Percentiles rank a stretch among this genome's conserved stretches.
Conservation (phyloP, 139 green algal species). For the Chlorella sp. region DNA sequence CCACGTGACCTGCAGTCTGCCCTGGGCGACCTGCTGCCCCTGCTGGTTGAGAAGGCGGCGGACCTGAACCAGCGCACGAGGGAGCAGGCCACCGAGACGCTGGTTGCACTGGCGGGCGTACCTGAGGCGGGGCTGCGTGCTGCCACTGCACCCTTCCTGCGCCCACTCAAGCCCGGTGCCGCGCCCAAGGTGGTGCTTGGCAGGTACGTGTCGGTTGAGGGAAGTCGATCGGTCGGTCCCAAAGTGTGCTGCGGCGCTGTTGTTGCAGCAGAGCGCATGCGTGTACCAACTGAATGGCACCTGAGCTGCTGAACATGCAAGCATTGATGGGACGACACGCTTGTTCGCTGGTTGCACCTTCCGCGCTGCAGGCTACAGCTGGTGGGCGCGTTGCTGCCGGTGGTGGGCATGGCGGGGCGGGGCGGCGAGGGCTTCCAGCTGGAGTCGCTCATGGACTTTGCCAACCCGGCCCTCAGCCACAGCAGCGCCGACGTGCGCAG, state of each 20-base stretch:
- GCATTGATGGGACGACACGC: too few relatives aligned
- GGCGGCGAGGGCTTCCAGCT: slow-evolving; percentile 72
- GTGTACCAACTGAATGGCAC: too few relatives aligned
- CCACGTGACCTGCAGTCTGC: slow-evolving; percentile 42
- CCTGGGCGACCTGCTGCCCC: slow-evolving; percentile 63
- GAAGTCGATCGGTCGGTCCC: too few relatives aligned
- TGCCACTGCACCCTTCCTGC: slow-evolving; percentile 55
- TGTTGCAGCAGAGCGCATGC: too few relatives aligned
- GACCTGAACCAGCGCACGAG: slow-evolving; percentile 72
- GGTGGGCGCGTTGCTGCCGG: slow-evolving; percentile 72
- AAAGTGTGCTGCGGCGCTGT: too few relatives aligned
- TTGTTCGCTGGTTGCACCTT: too few relatives aligned
- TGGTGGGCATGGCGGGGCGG: slow-evolving; percentile 58
- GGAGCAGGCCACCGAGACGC: slow-evolving; percentile 51
- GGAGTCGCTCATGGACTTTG: slow-evolving; percentile 81
- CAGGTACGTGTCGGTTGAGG: too few relatives aligned
- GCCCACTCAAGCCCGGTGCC: slow-evolving; percentile 74
- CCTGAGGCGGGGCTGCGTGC: slow-evolving; percentile 49
- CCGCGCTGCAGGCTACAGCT: slow-evolving; percentile 51
- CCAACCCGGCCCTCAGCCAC: slow-evolving; percentile 66
- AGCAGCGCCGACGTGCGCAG: slow-evolving; percentile 73
- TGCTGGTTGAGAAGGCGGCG: slow-evolving; percentile 82
- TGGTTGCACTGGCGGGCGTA: slow-evolving; percentile 62
- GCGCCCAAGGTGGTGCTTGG: slow-evolving; percentile 78
- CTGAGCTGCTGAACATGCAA: too few relatives aligned